Base-by-base conservation (phyloP, 371 early-diverging fungal genomes). In the Ordospora pajunii region DNA sequence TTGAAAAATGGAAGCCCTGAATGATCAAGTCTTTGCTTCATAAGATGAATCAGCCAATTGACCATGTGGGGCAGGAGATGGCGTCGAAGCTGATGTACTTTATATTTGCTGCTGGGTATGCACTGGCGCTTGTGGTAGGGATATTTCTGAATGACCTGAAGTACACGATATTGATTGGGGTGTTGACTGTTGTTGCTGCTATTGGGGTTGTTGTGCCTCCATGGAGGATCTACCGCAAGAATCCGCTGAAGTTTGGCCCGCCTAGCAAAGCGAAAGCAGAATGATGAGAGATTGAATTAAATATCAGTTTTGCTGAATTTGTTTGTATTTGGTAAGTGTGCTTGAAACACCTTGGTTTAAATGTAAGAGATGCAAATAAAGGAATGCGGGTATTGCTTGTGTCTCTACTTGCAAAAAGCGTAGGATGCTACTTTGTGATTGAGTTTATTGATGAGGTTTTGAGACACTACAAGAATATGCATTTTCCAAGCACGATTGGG, bases 1-100 rank as follows among this genome's bases (percentile, higher is more conserved):
- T 37, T 58, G 32, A 40, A 37, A 58, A 37, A n/a, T 58, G 27
- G 2, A 53, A 58, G 37, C 58, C 58, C 58, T 58, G 37, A 58
- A 58, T 58, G 58, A 37, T n/a, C 11, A 58, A 19, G 37, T 58
- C 67, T 21, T 10, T 77, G 48, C 51, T 67, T 14, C 37, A 67
- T 11, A 82, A 78, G 37, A 43, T 81, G 10, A 76, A 83, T 65
- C 78, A 74, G 32, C 76, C 75, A n/a, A 73, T 82, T 17, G 86
- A 85, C 46, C 84, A 84, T 68, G 52, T 72, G 22, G 86, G 84
- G 8, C 86, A 85, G 53, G 65, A 81, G 12, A 44, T 78, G 25
- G 73, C 79, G 23, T 79, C 58, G 14, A 76, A 70, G 44, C 46
- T 82, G 21, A 72, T 79, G 46, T 73, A 80, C 43, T 40, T 51